These are phyloP conservation scores for Phymatotrichopsis omnivora DNA, from an alignment of 2,329 filamentous ascomycete species.

Conservation along the genomic window DNA sequence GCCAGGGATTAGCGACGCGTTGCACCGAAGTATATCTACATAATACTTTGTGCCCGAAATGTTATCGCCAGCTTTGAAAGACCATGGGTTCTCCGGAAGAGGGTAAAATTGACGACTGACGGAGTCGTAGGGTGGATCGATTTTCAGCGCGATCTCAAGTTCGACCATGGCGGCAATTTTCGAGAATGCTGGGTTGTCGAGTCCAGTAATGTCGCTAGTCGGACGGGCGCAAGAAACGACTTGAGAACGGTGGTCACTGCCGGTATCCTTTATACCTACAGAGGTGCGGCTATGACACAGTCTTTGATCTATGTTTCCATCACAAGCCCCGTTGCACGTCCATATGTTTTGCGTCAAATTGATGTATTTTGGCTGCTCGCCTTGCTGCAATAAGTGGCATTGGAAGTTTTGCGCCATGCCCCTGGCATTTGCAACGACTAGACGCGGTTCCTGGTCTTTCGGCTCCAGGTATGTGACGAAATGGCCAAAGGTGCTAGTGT, in stretches of 20 bases:
- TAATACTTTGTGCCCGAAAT: constrained; percentile 17
- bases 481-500: constrained; percentile 16
- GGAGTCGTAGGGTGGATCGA: constrained; percentile 18
- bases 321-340: constrained; percentile 13
- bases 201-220: neutral
- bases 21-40: constrained; percentile 16
- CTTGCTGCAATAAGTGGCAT: constrained; percentile 9
- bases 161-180: constrained; percentile 6
- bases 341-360: constrained; percentile 12
- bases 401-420: constrained; percentile 16
- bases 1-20: constrained; percentile 16
- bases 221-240: constrained; percentile 16
- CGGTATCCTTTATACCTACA: constrained; percentile 6
- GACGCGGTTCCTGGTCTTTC: constrained; percentile 9
- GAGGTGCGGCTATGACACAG: constrained; percentile 17
- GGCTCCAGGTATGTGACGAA: constrained; percentile 19
- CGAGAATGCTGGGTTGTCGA: constrained; percentile 1
- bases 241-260: constrained; percentile 9
- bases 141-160: constrained; percentile 19
- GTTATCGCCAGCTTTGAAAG: constrained; percentile 16
- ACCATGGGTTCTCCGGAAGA: constrained; percentile 9
- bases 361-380: constrained; percentile 9
- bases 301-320: constrained; percentile 7
- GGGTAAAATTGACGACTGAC: constrained; percentile 8
- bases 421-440: constrained; percentile 19